Percentiles rank a stretch among this genome's conserved stretches.
phyloP scores from a whole-genome alignment of 1,284 basidiomycete genomes.

The Amylostereum areolatum region DNA sequence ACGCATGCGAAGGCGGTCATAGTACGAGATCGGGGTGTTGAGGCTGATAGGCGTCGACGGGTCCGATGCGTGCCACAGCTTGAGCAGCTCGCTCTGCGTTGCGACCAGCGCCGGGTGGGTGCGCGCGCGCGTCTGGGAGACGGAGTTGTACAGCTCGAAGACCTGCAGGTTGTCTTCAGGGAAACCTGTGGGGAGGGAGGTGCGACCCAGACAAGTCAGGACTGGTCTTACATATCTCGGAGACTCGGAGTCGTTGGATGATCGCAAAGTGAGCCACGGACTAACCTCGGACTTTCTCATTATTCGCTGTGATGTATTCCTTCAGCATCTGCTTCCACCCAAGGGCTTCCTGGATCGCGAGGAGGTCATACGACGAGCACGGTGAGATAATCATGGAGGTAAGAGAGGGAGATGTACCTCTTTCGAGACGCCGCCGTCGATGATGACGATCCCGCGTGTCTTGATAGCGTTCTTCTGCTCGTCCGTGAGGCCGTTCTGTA shows the following conservation, averaged over 20 bases:
- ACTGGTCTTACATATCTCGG: background rate
- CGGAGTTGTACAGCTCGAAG: slow-evolving; percentile 69
- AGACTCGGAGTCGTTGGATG: background rate
- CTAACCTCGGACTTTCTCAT: slow-evolving; percentile 41
- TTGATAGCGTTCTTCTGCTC: slow-evolving; percentile 42
- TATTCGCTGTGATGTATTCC: slow-evolving; percentile 52
- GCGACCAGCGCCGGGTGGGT: slow-evolving; percentile 46
- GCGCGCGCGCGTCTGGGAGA: slow-evolving; percentile 50
- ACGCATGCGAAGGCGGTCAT: slow-evolving; percentile 71
- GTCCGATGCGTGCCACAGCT: slow-evolving; percentile 49
- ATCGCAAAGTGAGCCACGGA: background rate
- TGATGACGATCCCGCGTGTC: slow-evolving; percentile 51
- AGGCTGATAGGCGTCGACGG: slow-evolving; percentile 41
- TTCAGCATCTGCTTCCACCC: slow-evolving; percentile 54
- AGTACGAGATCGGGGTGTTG: slow-evolving; percentile 62
- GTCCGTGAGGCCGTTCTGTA: slow-evolving; percentile 35
- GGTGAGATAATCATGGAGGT: background rate
- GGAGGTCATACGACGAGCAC: background rate
- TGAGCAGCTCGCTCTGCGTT: slow-evolving; percentile 50
- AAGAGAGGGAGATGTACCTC: slow-evolving; percentile 27
- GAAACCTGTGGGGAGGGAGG: slow-evolving; percentile 41
- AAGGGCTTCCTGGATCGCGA: slow-evolving; percentile 43
- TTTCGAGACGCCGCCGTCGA: slow-evolving; percentile 52
- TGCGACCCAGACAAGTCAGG: slow-evolving; percentile 1
- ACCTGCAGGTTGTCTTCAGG: slow-evolving; percentile 65